phyloP scores from a whole-genome alignment of 1,139 yeast genomes.

The Zygosaccharomyces pseudobailii region DNA sequence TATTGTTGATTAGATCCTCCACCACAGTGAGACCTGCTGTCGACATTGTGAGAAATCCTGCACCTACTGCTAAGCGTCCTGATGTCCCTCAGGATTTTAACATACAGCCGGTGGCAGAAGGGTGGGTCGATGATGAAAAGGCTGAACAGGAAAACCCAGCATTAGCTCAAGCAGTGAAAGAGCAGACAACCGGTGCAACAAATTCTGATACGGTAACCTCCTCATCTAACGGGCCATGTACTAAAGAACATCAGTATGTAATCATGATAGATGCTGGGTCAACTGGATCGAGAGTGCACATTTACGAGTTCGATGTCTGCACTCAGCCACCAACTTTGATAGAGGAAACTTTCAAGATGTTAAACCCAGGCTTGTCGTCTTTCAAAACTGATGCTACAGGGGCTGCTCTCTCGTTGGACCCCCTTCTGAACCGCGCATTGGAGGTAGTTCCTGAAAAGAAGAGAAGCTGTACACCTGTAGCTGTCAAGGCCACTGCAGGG shows the following conservation, averaged over 20 bases:
- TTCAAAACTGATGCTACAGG: constrained; percentile 74
- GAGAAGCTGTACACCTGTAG: constrained; percentile 82
- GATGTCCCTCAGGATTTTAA: constrained; percentile 20
- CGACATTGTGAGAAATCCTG: constrained; percentile 19
- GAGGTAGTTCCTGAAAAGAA: constrained; percentile 65
- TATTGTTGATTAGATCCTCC: constrained; percentile 31
- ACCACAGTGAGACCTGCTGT: constrained; percentile 12
- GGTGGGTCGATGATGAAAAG: constrained; percentile 22
- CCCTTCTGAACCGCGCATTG: constrained; percentile 69
- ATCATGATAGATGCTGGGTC: constrained; percentile 97
- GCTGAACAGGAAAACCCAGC: constrained; percentile 19
- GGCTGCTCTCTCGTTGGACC: constrained; percentile 86
- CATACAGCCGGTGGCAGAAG: constrained; percentile 22
- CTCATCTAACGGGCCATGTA: constrained; percentile 24
- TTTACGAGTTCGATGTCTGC: constrained; percentile 86
- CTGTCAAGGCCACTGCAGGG: constrained; percentile 98
- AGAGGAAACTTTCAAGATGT: constrained; percentile 78
- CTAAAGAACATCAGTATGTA: constrained; percentile 50
- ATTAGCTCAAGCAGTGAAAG: constrained; percentile 28
- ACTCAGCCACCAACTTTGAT: constrained; percentile 73
- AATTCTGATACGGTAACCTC: neutral
- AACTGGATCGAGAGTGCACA: constrained; percentile 92
- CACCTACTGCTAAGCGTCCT: constrained; percentile 19
- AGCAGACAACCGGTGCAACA: constrained; percentile 4
- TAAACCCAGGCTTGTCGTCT: constrained; percentile 86